These are phyloP conservation scores for Colletotrichum shisoi DNA, from an alignment of 2,329 filamentous ascomycete genomes.

Conservation along the genomic window DNA sequence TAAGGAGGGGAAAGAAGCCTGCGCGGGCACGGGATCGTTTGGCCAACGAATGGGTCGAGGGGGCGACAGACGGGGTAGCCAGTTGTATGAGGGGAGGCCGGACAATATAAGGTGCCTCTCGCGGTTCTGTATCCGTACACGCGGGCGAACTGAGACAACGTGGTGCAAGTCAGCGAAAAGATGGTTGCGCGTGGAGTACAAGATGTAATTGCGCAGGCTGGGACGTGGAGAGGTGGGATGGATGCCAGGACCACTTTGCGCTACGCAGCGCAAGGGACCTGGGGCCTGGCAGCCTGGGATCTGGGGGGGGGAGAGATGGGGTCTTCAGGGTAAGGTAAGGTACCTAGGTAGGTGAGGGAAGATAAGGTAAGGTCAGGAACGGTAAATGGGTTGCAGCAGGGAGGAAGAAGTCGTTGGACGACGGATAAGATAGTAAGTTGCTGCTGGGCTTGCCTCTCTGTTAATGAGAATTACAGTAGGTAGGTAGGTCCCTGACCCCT, in stretches of 20 bases:
- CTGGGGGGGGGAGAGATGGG: background rate
- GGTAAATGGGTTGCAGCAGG: constrained; percentile 2
- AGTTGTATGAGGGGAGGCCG: background rate
- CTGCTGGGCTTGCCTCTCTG: background rate
- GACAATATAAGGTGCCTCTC: constrained; percentile 3
- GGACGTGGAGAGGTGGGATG: constrained; percentile 17
- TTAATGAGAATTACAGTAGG: background rate
- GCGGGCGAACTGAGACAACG: constrained; percentile 20
- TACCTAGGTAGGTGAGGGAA: background rate
- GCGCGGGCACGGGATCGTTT: constrained; percentile 4
- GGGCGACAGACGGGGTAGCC: constrained; percentile 4
- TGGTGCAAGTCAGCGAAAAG: constrained; percentile 28
- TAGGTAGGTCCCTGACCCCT: constrained; percentile 18
- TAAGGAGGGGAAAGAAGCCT: constrained; percentile 18
- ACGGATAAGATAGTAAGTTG: constrained; percentile 15
- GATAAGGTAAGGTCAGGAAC: constrained; percentile 14
- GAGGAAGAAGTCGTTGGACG: constrained; percentile 3
- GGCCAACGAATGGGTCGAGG: background rate
- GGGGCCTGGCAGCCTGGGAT: background rate
- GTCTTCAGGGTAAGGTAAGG: constrained; percentile 14
- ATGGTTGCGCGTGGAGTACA: constrained; percentile 4
- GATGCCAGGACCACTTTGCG: constrained; percentile 20
- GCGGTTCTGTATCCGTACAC: constrained; percentile 3
- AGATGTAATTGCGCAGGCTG: constrained; percentile 35
- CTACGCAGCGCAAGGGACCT: constrained; percentile 28